A percentile compares a stretch with the other conserved stretches of the same genome.
Conservation (phyloP, 495 filamentous ascomycete species). For the Lophiostoma macrostomum region DNA sequence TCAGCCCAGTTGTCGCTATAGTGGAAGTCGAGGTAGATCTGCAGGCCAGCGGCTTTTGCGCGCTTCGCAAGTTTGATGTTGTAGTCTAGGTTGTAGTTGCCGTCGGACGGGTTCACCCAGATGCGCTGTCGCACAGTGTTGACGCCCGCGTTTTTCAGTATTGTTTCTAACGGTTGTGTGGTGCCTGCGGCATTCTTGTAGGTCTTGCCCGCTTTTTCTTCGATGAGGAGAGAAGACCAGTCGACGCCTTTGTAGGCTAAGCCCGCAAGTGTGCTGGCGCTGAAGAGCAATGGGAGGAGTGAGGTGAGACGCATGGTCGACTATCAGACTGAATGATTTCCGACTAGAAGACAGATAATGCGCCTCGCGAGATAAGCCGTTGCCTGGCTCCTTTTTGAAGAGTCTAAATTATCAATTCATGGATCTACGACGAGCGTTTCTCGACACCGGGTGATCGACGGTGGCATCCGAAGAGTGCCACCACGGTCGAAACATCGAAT, state of each 20-base stretch:
- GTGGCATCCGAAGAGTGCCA: too few species aligned
- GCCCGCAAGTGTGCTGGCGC: slow-evolving; percentile 37
- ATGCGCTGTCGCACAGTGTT: slow-evolving; percentile 70
- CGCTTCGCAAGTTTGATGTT: slow-evolving; percentile 64
- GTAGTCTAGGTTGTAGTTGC: slow-evolving; percentile 66
- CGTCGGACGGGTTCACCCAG: slow-evolving; percentile 67
- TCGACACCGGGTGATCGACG: too few species aligned
- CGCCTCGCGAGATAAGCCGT: too few species aligned
- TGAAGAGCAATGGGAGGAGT: slow-evolving; percentile 9
- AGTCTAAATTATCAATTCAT: too few species aligned
- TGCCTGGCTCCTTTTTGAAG: too few species aligned
- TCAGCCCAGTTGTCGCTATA: slow-evolving; percentile 65
- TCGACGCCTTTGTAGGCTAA: slow-evolving; percentile 67
- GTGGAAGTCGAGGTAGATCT: slow-evolving; percentile 68
- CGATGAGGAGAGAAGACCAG: slow-evolving; percentile 66
- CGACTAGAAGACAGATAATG: too few species aligned
- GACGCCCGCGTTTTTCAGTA: slow-evolving; percentile 60
- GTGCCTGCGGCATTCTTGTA: slow-evolving; percentile 58
- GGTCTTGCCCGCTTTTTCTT: slow-evolving; percentile 57
- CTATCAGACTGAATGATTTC: neutral
- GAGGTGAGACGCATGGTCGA: slow-evolving; percentile 15
- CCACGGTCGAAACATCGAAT: too few species aligned
- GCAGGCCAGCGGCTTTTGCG: slow-evolving; percentile 60
- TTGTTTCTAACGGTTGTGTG: slow-evolving; percentile 57
- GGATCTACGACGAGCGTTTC: too few species aligned